Evolutionary conservation across 495 filamentous ascomycete genomes (phyloP), one percentile per base, ranked within the genome.

Genomic region (Trypethelium eluteriae): DNA sequence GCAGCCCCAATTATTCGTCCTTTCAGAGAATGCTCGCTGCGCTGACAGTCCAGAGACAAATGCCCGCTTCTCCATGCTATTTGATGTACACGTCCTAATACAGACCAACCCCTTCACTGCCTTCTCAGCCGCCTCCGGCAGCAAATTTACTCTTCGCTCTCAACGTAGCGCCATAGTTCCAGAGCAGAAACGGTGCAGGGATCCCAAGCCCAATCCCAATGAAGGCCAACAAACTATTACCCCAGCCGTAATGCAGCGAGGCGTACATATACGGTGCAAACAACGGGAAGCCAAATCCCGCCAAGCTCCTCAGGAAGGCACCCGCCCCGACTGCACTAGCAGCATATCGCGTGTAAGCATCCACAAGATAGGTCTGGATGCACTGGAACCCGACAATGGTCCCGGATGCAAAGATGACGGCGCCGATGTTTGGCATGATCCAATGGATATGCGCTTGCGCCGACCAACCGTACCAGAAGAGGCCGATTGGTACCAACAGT

Each of bases 271-370:
- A 65, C 9, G 73, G 73, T 36, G 68, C 68, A 68, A 93, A 93
- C 3, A 94, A 78, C 34, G 90, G 90, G 67, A 94, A 93, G 14
- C 80, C 83, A 71, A 92, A 92, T 2, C 89, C 89, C 1, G 86
- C 85, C 14, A 92, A 56, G 34, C 80, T 85, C 18, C 91, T 80
- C 69, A 93, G 71, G 12, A 92, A 83, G 2, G 86, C 83, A 1
- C 80, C 81, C 1, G 91, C 89, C 0, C 81, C 87, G 12, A 91
- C 73, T 1, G 89, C 91, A 67, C 83, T 87, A 9, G 91, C 90
- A 7, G 90, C 88, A 73, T 83, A 94, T 6, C 83, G 81, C 35
- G 85, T 85, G 74, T 92, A 93, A 5, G 87, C 76, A 72, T 96
- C 91, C n/a, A 93, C 84, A 59, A 91, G 76, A 71, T 90, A 94